phyloP scores from a whole-genome alignment of 345 rosid genomes.

The Lagerstroemia speciosa region DNA sequence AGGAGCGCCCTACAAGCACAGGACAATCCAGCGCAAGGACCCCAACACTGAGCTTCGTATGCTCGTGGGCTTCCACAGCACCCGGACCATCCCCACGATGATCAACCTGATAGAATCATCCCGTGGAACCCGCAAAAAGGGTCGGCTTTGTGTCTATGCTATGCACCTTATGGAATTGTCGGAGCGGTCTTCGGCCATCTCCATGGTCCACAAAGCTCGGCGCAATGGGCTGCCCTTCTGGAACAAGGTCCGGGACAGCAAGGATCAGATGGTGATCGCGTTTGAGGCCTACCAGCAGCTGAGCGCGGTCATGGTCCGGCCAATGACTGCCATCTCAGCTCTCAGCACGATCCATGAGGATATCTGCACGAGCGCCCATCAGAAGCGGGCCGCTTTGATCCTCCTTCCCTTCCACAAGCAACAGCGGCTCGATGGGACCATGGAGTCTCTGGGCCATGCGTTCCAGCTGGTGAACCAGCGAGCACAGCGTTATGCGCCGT shows the following conservation, averaged over 20 bases:
- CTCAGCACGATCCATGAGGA: slow-evolving; percentile 26
- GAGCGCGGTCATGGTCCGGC: slow-evolving; percentile 50
- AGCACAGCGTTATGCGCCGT: slow-evolving; percentile 27
- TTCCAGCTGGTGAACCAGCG: slow-evolving; percentile 20
- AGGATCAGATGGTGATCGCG: slow-evolving; percentile 50
- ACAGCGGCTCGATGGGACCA: slow-evolving; percentile 20
- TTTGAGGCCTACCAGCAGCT: slow-evolving; percentile 70
- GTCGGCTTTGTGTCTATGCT: slow-evolving; percentile 50
- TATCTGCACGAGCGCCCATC: slow-evolving; percentile 23
- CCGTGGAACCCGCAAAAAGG: slow-evolving; percentile 45
- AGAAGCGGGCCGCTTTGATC: slow-evolving; percentile 22
- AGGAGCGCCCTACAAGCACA: slow-evolving; percentile 42
- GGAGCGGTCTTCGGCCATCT: slow-evolving; percentile 65
- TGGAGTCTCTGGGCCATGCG: slow-evolving; percentile 13
- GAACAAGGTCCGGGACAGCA: slow-evolving; percentile 34
- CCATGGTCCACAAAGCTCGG: slow-evolving; percentile 69
- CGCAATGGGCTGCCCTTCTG: slow-evolving; percentile 61
- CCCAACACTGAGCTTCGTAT: slow-evolving; percentile 44
- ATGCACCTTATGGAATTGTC: slow-evolving; percentile 79
- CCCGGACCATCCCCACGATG: slow-evolving; percentile 54
- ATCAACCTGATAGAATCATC: slow-evolving; percentile 60
- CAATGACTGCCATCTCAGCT: slow-evolving; percentile 52
- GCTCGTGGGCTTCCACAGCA: slow-evolving; percentile 55
- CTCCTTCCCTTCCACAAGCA: slow-evolving; percentile 37
- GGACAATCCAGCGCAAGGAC: slow-evolving; percentile 42